Conservation (phyloP, 177 flowering plant genomes). For the Vitis hybrid region DNA sequence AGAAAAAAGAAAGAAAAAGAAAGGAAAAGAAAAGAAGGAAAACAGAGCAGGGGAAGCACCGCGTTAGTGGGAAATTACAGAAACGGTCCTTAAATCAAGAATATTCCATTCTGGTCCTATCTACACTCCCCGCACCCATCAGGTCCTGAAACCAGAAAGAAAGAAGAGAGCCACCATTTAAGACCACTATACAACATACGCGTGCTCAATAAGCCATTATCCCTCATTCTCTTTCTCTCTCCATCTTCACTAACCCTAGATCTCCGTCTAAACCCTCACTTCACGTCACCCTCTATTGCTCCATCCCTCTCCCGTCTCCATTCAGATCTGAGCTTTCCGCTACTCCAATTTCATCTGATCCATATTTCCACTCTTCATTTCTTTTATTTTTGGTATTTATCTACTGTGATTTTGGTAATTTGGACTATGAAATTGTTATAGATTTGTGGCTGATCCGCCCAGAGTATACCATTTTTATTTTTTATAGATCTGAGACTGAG, state of each 20-base stretch:
- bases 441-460: too few relatives aligned
- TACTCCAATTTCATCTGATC: too few relatives aligned
- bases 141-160: neutral
- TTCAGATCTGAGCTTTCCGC: slow-evolving; percentile 8
- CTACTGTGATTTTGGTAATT: too few relatives aligned
- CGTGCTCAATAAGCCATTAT: slow-evolving; percentile 33
- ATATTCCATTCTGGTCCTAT: slow-evolving; percentile 16
- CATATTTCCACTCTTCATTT: too few relatives aligned
- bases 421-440: too few relatives aligned
- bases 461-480: too few relatives aligned
- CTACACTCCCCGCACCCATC: slow-evolving; percentile 1
- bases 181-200: slow-evolving; percentile 18
- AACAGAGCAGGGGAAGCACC: too few relatives aligned
- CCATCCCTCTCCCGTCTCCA: neutral
- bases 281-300: neutral
- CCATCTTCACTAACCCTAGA: slow-evolving; percentile 25
- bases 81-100: slow-evolving; percentile 10
- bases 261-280: slow-evolving; percentile 14
- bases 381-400: too few relatives aligned
- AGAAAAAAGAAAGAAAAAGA: too few relatives aligned
- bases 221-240: neutral
- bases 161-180: slow-evolving; percentile 26
- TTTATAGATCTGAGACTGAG: slow-evolving; percentile 20
- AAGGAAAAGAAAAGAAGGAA: too few relatives aligned
- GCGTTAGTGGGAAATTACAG: neutral